Evolutionary conservation across 2,329 filamentous ascomycete genomes (phyloP).

Genomic region (Cladosporium cucumerinum): DNA sequence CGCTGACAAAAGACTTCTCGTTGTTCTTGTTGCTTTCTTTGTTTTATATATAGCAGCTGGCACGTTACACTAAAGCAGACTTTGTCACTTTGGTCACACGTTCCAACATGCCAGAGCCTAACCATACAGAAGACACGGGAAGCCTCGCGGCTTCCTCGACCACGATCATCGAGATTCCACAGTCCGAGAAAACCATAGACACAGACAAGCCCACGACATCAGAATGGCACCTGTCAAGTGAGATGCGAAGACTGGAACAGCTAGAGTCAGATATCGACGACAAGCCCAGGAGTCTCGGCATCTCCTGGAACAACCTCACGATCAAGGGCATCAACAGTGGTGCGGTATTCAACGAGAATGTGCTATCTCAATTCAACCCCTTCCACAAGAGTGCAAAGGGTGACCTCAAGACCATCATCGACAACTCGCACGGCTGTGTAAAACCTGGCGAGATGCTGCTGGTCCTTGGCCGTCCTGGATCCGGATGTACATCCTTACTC

Average conservation of each 20-base stretch:
- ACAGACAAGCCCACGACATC: not conserved
- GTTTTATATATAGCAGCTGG: not conserved
- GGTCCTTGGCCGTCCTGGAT: slow-evolving; percentile 40
- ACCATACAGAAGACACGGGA: not conserved
- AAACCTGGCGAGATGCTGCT: slow-evolving; percentile 55
- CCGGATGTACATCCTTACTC: slow-evolving; percentile 66
- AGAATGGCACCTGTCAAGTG: slow-evolving; percentile 1
- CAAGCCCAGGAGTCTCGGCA: slow-evolving; percentile 5
- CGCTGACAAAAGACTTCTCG: not conserved
- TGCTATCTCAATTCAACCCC: slow-evolving; percentile 51
- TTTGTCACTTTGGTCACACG: not conserved
- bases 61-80: not conserved
- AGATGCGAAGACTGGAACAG: slow-evolving; percentile 3
- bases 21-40: not conserved
- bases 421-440: slow-evolving; percentile 60
- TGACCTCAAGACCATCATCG: slow-evolving; percentile 61
- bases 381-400: slow-evolving; percentile 46
- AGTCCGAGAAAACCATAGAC: not conserved
- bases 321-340: slow-evolving; percentile 60
- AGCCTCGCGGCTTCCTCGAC: not conserved
- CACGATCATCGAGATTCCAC: not conserved
- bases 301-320: slow-evolving; percentile 13
- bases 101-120: not conserved
- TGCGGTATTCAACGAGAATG: slow-evolving; percentile 61
- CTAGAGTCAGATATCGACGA: not conserved